Evolutionary conservation across 768 basidiomycete genomes (phyloP), one percentile per base, ranked within the genome.

Genomic region (Lactifluus hygrophoroides): DNA sequence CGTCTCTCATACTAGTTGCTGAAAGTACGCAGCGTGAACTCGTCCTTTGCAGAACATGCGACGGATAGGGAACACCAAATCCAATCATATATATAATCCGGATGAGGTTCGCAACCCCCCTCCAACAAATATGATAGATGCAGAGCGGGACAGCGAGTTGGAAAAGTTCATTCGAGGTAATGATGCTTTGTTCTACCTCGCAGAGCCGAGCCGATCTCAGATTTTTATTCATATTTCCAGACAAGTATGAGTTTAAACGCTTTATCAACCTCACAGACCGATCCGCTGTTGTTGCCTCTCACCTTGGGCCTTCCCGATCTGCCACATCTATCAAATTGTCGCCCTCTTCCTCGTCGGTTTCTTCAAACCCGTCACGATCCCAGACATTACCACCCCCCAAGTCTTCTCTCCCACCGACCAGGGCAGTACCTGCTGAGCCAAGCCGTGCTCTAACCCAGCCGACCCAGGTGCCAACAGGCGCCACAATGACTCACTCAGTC

Each of bases 101-200:
- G 84, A 95, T 68, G 92, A 95, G 69, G 66, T 77, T 25, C 79
- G 85, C 10, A 71, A 94, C 67, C 93, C 91, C 4, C 91, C 91
- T 0, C 91, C 92, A 0, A 80, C 90, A 3, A 86, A 86, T 62
- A 75, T 86, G 67, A 81, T 86, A 40, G 90, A 91, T 51, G 76
- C 79, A 1, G 88, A 89, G 66, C 78, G 93, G 30, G 92, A 95
- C 67, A 86, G 88, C 47, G 94, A 97, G 60, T 79, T 97, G 44
- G 94, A 97, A 70, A 84, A 82, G 67, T 96, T 84, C 73, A 94
- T 97, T 60, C 82, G 94, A 58, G 77, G 89, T 88, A 74, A n/a
- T n/a, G n/a, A n/a, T 71, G 80, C 76, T 70, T 57, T 54, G 46
- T 46, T 17, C 25, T 19, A 16, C 13, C 48, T 35, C 27, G 19